Base-by-base conservation (phyloP, 352 stramenopile genomes). In the Globisporangium nunn region DNA sequence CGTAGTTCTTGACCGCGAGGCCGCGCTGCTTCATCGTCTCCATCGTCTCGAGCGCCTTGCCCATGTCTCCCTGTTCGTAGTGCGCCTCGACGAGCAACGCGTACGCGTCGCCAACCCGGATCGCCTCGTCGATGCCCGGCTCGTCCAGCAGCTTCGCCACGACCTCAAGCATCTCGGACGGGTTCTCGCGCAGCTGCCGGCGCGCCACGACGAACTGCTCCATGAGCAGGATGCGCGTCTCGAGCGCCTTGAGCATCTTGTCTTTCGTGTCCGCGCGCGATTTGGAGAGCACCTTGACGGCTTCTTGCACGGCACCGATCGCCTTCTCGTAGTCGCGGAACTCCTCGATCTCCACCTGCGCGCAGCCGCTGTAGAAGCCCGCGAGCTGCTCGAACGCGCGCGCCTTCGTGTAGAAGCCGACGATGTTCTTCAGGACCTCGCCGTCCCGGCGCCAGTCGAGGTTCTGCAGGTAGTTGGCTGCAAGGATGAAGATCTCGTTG, bases 321-420 rank as follows among this genome's bases (percentile, higher is more conserved):
- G 93, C 91, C 63, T 98, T 98, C 1, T 95, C 86, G 52, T 98
- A 98, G 71, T 98, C 82, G n/a, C 89, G 74, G 56, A 88, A 97
- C 54, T 98, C 89, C 55, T 98, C 89, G 40, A 98, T 96, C 63
- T 98, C 93, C 12, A 87, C 73, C 53, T 97, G 85, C 1, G 93
- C 89, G 63, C 91, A 98, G 8, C 79, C 76, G 49, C 93, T 81
- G 64, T 97, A 98, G 52, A 98, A 98, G 0, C 63, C 68, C 28
- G 87, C 72, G 37, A 98, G 81, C 64, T 97, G 89, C 52, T 95
- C 82, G 47, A 91, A 92, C 10, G 91, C 91, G 49, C 94, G 89
- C 2, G 95, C 95, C 64, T 98, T 98, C 29, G 83, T 93, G 74
- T 98, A 98, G 47, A 98, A 98, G 8, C 68, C 69, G 5, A 98